Conservation (phyloP, 306 rosid genomes). For the Vigna angularis region DNA sequence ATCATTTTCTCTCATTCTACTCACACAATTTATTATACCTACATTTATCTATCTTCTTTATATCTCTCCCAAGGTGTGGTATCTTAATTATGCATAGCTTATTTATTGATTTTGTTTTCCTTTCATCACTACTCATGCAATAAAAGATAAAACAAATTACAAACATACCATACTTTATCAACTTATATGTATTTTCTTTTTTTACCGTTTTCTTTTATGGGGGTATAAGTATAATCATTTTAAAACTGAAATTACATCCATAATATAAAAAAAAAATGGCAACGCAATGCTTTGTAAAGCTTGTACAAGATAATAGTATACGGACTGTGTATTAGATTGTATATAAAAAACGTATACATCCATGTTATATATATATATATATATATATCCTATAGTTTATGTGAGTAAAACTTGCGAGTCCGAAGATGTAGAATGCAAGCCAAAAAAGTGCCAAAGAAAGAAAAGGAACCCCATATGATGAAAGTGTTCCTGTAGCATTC, state of each 20-base stretch:
- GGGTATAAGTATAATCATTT: too few relatives aligned
- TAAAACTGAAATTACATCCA: too few relatives aligned
- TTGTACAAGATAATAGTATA: not conserved
- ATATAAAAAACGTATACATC: not conserved
- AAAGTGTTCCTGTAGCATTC: constrained; percentile 68
- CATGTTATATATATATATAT: too few relatives aligned
- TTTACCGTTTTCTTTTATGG: too few relatives aligned
- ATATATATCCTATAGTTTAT: constrained; percentile 25
- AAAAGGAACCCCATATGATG: constrained; percentile 70
- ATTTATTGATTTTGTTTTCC: not conserved
- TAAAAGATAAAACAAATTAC: not conserved
- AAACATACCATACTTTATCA: too few relatives aligned
- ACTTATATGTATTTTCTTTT: too few relatives aligned
- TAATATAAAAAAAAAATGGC: too few relatives aligned
- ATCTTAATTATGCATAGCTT: too few relatives aligned
- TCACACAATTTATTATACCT: too few relatives aligned
- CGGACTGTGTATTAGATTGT: not conserved
- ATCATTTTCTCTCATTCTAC: not conserved
- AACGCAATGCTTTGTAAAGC: too few relatives aligned
- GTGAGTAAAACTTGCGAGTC: constrained; percentile 66
- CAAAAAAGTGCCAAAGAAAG: constrained; percentile 58
- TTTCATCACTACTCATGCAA: not conserved
- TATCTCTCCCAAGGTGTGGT: too few relatives aligned
- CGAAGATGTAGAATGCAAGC: constrained; percentile 56
- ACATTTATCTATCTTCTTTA: too few relatives aligned